Conservation (phyloP, 1,139 yeast species). For the Pichia sorboxylosa region DNA sequence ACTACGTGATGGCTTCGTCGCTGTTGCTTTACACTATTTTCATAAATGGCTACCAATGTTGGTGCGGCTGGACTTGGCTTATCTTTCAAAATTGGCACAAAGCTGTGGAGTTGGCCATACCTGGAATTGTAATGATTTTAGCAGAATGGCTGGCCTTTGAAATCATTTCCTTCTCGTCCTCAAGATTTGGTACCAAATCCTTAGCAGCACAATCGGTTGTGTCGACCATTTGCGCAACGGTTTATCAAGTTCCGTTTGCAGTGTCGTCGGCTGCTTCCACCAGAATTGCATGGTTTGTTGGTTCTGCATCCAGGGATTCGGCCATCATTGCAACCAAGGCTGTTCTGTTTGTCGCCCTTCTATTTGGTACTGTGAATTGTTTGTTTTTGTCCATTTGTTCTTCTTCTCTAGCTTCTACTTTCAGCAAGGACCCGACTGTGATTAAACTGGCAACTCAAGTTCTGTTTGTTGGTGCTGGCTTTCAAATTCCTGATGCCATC, state of each 20-base stretch:
- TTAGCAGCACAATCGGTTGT: constrained; percentile 68
- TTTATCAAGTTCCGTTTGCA: constrained; percentile 69
- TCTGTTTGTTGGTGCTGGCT: constrained; percentile 43
- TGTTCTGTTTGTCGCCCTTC: constrained; percentile 30
- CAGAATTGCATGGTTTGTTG: constrained; percentile 66
- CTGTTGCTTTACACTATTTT: constrained; percentile 35
- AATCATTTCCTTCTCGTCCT: constrained; percentile 48
- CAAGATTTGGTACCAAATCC: constrained; percentile 52
- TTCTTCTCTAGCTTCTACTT: constrained; percentile 33
- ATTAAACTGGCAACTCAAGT: constrained; percentile 39
- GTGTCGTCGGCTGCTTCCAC: constrained; percentile 66
- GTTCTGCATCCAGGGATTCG: constrained; percentile 49
- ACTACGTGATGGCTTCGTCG: constrained; percentile 52
- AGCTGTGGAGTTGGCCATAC: constrained; percentile 42
- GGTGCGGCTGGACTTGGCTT: constrained; percentile 36
- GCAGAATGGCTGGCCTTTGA: constrained; percentile 66
- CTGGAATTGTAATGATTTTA: constrained; percentile 55
- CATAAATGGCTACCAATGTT: constrained; percentile 45
- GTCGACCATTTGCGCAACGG: constrained; percentile 54
- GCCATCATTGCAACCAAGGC: constrained; percentile 34
- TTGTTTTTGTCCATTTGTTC: constrained; percentile 30
- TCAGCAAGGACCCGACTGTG: constrained; percentile 41
- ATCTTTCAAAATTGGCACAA: constrained; percentile 40
- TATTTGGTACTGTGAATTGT: constrained; percentile 29
- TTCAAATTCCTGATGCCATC: constrained; percentile 47